Evolutionary conservation across 805 yeast species (phyloP).

Genomic region (Starmerella bombicola): DNA sequence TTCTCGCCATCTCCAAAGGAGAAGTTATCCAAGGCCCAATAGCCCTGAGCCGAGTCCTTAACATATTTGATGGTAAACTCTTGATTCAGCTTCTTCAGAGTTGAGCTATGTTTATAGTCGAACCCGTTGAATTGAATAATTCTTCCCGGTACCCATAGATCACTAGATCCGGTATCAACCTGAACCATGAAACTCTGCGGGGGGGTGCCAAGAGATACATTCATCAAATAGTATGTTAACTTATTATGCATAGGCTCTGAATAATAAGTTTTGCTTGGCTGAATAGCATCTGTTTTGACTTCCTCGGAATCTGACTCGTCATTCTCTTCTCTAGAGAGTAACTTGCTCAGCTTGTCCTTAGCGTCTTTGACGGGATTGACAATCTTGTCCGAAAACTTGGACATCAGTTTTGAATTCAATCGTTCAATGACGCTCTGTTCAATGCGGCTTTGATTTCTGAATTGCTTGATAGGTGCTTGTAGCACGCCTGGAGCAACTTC

Average conservation of each 20-base stretch:
- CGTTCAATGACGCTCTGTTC: constrained; percentile 1
- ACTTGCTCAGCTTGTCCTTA: neutral
- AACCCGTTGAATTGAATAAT: constrained; percentile 22
- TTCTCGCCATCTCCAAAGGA: constrained; percentile 28
- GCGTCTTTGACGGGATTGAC: neutral
- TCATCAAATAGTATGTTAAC: constrained; percentile 27
- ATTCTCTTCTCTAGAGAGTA: neutral
- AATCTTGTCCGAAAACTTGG: neutral
- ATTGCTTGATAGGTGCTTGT: constrained; percentile 11
- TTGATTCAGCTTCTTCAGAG: constrained; percentile 14
- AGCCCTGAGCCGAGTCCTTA: constrained; percentile 42
- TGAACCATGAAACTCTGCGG: constrained; percentile 42
- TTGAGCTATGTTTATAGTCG: constrained; percentile 13
- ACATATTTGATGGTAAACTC: constrained; percentile 27
- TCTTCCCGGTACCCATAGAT: constrained; percentile 24
- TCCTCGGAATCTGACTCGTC: neutral
- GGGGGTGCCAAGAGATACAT: constrained; percentile 39
- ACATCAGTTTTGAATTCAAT: constrained; percentile 7
- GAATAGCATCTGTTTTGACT: neutral
- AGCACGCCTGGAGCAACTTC: constrained; percentile 14
- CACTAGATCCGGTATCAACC: constrained; percentile 60
- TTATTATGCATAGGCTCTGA: constrained; percentile 20
- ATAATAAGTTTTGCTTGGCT: neutral
- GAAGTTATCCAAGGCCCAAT: constrained; percentile 53
- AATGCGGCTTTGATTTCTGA: constrained; percentile 3